Percentiles rank a stretch among this genome's conserved stretches.
Evolutionary conservation across 2,329 filamentous ascomycete genomes (phyloP).

Genomic region (Westerdykella sp.): DNA sequence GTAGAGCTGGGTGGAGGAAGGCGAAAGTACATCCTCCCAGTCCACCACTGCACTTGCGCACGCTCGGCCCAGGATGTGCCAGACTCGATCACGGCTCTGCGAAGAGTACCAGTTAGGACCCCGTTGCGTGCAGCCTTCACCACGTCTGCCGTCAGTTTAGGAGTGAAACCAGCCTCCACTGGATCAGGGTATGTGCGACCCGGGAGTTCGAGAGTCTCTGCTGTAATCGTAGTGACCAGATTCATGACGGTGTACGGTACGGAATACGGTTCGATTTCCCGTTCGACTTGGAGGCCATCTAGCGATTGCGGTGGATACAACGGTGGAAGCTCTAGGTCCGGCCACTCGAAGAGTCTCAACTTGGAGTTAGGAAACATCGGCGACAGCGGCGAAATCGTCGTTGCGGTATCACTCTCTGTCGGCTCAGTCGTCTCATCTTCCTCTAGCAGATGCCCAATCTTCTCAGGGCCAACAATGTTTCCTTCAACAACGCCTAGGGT

Average conservation of each 20-base stretch:
- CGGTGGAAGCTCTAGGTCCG: slow-evolving; percentile 10
- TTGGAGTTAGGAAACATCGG: slow-evolving; percentile 10
- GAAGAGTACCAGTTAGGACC: slow-evolving; percentile 13
- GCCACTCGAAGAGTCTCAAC: slow-evolving; percentile 26
- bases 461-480: background rate
- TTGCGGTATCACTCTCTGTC: slow-evolving; percentile 9
- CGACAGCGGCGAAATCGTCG: background rate
- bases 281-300: slow-evolving; percentile 1
- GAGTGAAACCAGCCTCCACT: slow-evolving; percentile 18
- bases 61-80: slow-evolving; percentile 22
- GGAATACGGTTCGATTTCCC: slow-evolving; percentile 7
- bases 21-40: slow-evolving; percentile 24
- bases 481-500: background rate
- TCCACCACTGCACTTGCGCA: slow-evolving; percentile 23
- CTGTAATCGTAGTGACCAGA: slow-evolving; percentile 15
- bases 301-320: background rate
- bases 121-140: slow-evolving; percentile 23
- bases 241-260: slow-evolving; percentile 21
- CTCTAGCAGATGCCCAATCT: background rate
- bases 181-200: slow-evolving; percentile 13
- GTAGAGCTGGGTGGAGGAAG: slow-evolving; percentile 8
- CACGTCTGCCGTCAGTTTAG: slow-evolving; percentile 10
- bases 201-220: slow-evolving; percentile 21
- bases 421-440: background rate
- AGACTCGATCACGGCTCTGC: slow-evolving; percentile 19